phyloP scores from a whole-genome alignment of 345 rosid species.

The Populus deltoides region DNA sequence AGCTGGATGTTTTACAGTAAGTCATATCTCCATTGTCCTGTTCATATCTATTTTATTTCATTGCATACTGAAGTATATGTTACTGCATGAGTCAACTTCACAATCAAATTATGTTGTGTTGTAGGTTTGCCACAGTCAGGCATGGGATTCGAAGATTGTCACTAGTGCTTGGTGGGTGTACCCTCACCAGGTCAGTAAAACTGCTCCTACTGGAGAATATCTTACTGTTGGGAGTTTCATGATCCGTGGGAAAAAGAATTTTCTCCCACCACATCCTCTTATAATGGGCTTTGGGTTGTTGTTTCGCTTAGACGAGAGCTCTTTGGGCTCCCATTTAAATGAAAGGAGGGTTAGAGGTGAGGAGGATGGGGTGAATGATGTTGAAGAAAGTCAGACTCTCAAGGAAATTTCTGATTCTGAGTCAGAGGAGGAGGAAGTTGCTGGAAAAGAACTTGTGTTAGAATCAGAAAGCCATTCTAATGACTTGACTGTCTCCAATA shows the following conservation, averaged over 20 bases:
- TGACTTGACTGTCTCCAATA: slow-evolving; percentile 9
- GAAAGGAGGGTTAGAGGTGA: slow-evolving; percentile 97
- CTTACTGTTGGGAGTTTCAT: slow-evolving; percentile 98
- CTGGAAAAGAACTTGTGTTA: slow-evolving; percentile 21
- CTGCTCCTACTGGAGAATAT: slow-evolving; percentile 99
- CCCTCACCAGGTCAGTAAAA: slow-evolving; percentile 97
- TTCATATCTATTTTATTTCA: not conserved
- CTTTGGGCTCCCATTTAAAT: slow-evolving; percentile 92
- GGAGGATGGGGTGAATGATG: slow-evolving; percentile 71
- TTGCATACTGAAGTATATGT: not conserved
- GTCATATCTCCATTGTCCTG: not conserved
- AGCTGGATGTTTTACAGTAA: slow-evolving; percentile 94
- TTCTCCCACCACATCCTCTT: slow-evolving; percentile 96
- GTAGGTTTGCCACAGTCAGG: slow-evolving; percentile 97
- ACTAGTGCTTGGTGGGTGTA: slow-evolving; percentile 99
- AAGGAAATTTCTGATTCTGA: slow-evolving; percentile 57
- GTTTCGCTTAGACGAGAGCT: slow-evolving; percentile 97
- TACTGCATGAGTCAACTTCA: slow-evolving; percentile 8
- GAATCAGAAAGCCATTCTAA: slow-evolving; percentile 13
- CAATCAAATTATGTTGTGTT: slow-evolving; percentile 13
- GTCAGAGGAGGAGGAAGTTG: slow-evolving; percentile 51
- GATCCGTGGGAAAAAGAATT: slow-evolving; percentile 97
- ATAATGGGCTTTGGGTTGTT: slow-evolving; percentile 96
- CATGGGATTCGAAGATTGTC: slow-evolving; percentile 98
- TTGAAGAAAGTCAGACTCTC: slow-evolving; percentile 46